Evolutionary conservation across 139 green algal genomes (phyloP), one percentile per base, ranked within the genome.

Genomic region (Coelastrella sp.): DNA sequence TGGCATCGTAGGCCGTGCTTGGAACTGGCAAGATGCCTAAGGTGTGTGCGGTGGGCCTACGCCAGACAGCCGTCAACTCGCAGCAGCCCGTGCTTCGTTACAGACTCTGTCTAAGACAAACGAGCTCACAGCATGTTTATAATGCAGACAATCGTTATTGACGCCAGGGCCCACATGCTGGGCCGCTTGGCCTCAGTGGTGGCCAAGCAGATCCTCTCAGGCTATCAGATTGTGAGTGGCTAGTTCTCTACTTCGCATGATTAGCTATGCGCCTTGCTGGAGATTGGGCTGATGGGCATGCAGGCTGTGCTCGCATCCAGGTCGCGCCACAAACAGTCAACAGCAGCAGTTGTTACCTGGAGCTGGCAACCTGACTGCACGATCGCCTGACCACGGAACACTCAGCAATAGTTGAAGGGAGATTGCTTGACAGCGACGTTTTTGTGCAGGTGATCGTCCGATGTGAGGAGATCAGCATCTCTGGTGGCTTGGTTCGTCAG

Each of bases 171-270:
- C 73, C 98, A 99, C 93, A 98, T 99, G 97, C 95, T 99, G 72
- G 98, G 98, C 87, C 98, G 98, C 80, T 94, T 99, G 93, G 97
- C 98, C 82, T 98, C 94, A 59, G 95, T 99, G 60, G 88, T 99
- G 19, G 98, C 98, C 92, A 99, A 99, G 97, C 98, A 99, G 95
- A 93, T 99, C 84, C 97, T 99, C 9, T 94, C 93, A 66, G 98
- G 98, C 78, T 95, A 99, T 93, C 96, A 99, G 66, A 94, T 99
- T 61, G 97, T 99, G 82, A 93, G 94, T 92, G 79, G 72, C 78
- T 57, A 11, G 25, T 79, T 12, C 35, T 49, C 35, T 49, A 3
- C 1, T 49, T 49, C 35, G 35, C 35, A 49, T 49, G 35, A 49
- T 49, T 3, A 49, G 35, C 35, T 49, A 49, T 49, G 35, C 35